Evolutionary conservation across 768 basidiomycete species (phyloP), one percentile per base, ranked within the genome.

Genomic region (Hygrocybe punicea): DNA sequence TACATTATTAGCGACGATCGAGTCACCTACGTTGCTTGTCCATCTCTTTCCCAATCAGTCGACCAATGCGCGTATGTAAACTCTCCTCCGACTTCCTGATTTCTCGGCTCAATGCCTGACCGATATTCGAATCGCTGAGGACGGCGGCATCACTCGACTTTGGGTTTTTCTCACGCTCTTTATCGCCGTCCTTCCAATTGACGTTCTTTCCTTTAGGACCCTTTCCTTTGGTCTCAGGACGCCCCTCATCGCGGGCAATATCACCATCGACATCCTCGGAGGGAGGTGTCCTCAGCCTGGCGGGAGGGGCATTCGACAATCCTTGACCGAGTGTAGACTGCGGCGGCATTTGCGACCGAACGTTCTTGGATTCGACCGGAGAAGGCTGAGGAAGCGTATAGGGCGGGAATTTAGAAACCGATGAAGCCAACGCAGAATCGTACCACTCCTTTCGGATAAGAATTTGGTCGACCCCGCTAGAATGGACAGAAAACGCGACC

Each of bases 401-500:
- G 23, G 74, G 37, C 16, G 90, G 90, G 71, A 86, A 83, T 66
- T 89, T 91, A 61, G 83, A 77, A 9, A 72, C 69, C 6, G 85
- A 76, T 16, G 76, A 70, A 6, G 73, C 65, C 35, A 89, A 71
- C 0, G 89, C 90, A n/a, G 75, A 65, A 60, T 91, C 88, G 62
- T 82, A 91, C 88, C 89, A 91, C 65, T 93, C 91, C 69, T 84
- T 89, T 61, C 88, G 83, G 62, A 93, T 86, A 52, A 93, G 81
- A 25, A 93, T 84, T 66, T 93, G 91, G 66, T 93, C 91, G 13
- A 93, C 91, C 36, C 91, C 91, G n/a, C 81, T 83, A 16, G 88
- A 85, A 67, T 93, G 91, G n/a, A 93, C 90, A 2, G 88, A 89
- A 73, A 92, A 93, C 29, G 89, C 90, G 5, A 91, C 88, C 51